Evolutionary conservation across 805 yeast genomes (phyloP), one percentile per base, ranked within the genome.

Genomic region (Kodamaea neixiangensis): DNA sequence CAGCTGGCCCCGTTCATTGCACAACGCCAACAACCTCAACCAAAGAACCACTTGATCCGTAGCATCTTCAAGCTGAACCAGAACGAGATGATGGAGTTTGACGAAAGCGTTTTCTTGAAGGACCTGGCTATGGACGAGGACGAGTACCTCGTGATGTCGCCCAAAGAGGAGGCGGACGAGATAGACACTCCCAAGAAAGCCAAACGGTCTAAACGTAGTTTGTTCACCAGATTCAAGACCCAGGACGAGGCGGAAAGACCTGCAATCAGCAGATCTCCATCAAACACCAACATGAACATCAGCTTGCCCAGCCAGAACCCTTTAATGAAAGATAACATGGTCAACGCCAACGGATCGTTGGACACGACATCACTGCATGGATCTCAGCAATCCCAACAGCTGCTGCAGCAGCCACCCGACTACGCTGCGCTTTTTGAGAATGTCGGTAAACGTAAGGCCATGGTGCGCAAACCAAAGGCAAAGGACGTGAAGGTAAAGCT

Each of bases 351-450:
- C 1, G 52, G 56, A 2, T 45, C 53, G 2, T 60, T 56, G 58
- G 56, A 59, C 42, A 44, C 49, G 17, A 21, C 35, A 7, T 63
- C 66, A 5, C 50, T 47, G 45, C 43, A 13, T 38, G 47, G 46
- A 31, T 21, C 44, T 18, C 52, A 39, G 10, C 54, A 49, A 35
- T 25, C 43, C n/a, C 52, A 39, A 14, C 56, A 48, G n/a, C 42
- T 33, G 47, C 49, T 25, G 31, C 51, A 50, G 11, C 47, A 22
- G 5, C 73, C 67, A 48, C 78, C 78, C 2, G 73, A 74, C 55
- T 74, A 74, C 55, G 77, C 72, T 2, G 76, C 78, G 4, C 63
- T 74, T 22, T 74, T 74, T 57, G 71, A 73, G 50, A 71, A 70
- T 42, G 76, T 74, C 4, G 77, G 77, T 1, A 74, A 73, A 49